Evolutionary conservation across 495 filamentous ascomycete species (phyloP).

Genomic region (Lasiosphaeria ovina): DNA sequence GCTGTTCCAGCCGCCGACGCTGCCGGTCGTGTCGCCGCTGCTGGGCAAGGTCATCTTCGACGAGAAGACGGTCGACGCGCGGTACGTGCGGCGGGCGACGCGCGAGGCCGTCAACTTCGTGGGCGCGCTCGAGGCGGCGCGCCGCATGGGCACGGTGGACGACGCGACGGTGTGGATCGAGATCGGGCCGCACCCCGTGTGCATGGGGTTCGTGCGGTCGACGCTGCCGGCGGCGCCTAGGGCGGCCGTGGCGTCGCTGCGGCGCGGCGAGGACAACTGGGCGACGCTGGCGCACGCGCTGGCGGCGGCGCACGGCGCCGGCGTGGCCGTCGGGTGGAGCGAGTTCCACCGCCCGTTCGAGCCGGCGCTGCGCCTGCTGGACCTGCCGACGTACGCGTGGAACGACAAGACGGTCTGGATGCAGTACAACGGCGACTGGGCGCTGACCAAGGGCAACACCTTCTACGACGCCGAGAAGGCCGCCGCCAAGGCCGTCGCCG

Average conservation of each 20-base stretch:
- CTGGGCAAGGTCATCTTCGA: slow-evolving; percentile 50
- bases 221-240: slow-evolving; percentile 34
- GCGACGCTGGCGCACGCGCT: slow-evolving; percentile 8
- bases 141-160: slow-evolving; percentile 9
- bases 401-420: slow-evolving; percentile 72
- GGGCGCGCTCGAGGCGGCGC: slow-evolving; percentile 46
- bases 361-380: slow-evolving; percentile 27
- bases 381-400: slow-evolving; percentile 49
- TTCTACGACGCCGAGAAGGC: slow-evolving; percentile 47
- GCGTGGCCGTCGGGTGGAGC: slow-evolving; percentile 9
- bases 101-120: slow-evolving; percentile 60
- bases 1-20: slow-evolving; percentile 49
- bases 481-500: slow-evolving; percentile 37
- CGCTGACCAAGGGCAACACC: slow-evolving; percentile 58
- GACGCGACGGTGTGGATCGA: slow-evolving; percentile 46
- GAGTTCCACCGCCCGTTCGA: slow-evolving; percentile 17
- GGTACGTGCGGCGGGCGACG: slow-evolving; percentile 49
- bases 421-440: slow-evolving; percentile 57
- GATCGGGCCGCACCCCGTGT: slow-evolving; percentile 60
- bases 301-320: slow-evolving; percentile 5
- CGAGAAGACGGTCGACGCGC: slow-evolving; percentile 40
- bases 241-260: slow-evolving; percentile 10
- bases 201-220: slow-evolving; percentile 55
- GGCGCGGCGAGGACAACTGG: slow-evolving; percentile 14
- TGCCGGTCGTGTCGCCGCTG: slow-evolving; percentile 61